Evolutionary conservation across 257 asterid species (phyloP).

Genomic region (Eustoma russellianum): DNA sequence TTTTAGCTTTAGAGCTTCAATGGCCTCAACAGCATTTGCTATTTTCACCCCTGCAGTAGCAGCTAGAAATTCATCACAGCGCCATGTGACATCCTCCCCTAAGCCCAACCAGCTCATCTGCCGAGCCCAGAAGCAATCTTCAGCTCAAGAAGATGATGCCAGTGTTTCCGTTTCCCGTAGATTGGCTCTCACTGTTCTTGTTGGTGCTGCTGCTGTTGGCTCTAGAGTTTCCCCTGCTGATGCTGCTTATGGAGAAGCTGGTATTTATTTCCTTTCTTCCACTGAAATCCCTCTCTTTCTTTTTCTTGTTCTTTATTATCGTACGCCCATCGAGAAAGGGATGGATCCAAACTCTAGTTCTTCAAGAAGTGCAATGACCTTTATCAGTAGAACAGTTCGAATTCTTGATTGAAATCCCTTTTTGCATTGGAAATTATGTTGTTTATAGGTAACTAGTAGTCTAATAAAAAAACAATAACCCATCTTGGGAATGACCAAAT

Average conservation of each 20-base stretch:
- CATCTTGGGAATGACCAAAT: no score
- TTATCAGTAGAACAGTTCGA: no score
- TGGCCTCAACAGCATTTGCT: slow-evolving; percentile 68
- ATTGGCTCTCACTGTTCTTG: slow-evolving; percentile 53
- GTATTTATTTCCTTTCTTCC: slow-evolving; percentile 16
- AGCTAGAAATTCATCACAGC: slow-evolving; percentile 21
- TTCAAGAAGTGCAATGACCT: no score
- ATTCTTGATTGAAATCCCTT: no score
- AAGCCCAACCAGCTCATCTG: slow-evolving; percentile 42
- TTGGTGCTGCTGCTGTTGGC: slow-evolving; percentile 63
- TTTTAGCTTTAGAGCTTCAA: slow-evolving; percentile 10
- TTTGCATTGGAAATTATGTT: no score
- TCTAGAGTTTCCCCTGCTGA: slow-evolving; percentile 74
- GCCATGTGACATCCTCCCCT: slow-evolving; percentile 15
- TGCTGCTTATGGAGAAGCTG: slow-evolving; percentile 87
- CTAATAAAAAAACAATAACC: no score
- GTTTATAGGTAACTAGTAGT: no score
- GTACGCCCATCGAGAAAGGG: no score
- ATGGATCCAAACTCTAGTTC: no score
- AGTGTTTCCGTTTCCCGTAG: slow-evolving; percentile 42
- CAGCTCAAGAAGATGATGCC: slow-evolving; percentile 19
- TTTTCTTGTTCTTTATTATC: no score
- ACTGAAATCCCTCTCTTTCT: no score
- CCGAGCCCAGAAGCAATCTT: slow-evolving; percentile 46
- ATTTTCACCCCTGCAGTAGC: slow-evolving; percentile 29